These are phyloP conservation scores for Cryphonectria radicalis DNA, from an alignment of 2,329 filamentous ascomycete genomes.

Conservation along the genomic window DNA sequence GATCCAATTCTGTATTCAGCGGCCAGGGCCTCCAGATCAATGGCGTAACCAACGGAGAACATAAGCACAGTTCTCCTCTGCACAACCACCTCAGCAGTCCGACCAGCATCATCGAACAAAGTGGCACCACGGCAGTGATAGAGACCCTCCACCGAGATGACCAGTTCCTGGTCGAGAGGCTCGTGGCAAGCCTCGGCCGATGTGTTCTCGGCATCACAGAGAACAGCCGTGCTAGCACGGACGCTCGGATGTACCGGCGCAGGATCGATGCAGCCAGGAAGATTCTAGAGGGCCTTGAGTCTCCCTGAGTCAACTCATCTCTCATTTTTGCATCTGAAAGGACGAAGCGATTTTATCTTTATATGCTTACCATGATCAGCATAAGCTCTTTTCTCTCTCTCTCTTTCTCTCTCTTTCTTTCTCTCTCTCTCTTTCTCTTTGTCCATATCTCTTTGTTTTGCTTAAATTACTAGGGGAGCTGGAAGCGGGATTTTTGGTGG, in stretches of 20 bases:
- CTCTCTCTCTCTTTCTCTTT: not conserved
- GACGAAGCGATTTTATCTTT: not conserved
- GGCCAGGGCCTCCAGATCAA: conserved; percentile 47
- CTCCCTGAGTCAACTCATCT: conserved; percentile 4
- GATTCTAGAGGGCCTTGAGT: conserved; percentile 71
- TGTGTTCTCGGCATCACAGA: conserved; percentile 64
- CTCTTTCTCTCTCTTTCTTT: no score
- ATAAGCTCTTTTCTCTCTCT: not conserved
- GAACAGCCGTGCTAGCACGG: conserved; percentile 56
- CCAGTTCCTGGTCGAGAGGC: conserved; percentile 61
- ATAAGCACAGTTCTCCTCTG: conserved; percentile 33
- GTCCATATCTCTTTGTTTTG: not conserved
- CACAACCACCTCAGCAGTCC: conserved; percentile 24
- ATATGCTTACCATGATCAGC: not conserved
- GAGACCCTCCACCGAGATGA: conserved; percentile 58
- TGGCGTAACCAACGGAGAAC: conserved; percentile 16
- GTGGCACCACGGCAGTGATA: conserved; percentile 43
- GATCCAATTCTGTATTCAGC: conserved; percentile 52
- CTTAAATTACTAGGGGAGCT: not conserved
- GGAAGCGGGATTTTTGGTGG: not conserved
- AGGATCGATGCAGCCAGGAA: conserved; percentile 75
- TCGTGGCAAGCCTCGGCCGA: conserved; percentile 63
- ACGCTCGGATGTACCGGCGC: conserved; percentile 68
- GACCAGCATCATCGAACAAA: conserved; percentile 28
- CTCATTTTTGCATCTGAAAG: no score